Evolutionary conservation across 2,329 filamentous ascomycete genomes (phyloP).

Genomic region (Epichloe scottii): DNA sequence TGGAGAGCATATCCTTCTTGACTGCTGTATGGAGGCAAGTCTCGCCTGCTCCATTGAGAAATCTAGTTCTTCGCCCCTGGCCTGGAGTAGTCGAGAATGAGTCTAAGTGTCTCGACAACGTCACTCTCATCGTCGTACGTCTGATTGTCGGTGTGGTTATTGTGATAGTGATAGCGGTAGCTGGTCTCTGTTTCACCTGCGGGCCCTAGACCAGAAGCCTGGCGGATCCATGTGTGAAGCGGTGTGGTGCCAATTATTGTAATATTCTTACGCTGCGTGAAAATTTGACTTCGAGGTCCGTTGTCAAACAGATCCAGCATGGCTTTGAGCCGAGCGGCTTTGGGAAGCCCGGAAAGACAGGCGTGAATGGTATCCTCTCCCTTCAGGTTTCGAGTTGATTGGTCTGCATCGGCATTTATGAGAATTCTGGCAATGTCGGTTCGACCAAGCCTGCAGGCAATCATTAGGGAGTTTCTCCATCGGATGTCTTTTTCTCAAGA

Average conservation of each 20-base stretch:
- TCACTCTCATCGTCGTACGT: conserved; percentile 18
- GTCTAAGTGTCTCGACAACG: conserved; percentile 28
- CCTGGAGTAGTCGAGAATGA: conserved; percentile 43
- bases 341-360: conserved; percentile 25
- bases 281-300: conserved; percentile 42
- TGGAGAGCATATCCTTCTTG: conserved; percentile 20
- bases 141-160: conserved; percentile 1
- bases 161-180: conserved; percentile 5
- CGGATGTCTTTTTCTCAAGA: conserved; percentile 47
- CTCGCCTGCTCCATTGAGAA: conserved; percentile 53
- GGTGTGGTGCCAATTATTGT: conserved; percentile 45
- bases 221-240: conserved; percentile 45
- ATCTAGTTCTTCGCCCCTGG: conserved; percentile 41
- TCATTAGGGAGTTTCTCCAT: conserved; percentile 54
- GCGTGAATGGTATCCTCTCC: conserved; percentile 60
- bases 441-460: conserved; percentile 48
- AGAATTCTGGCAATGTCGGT: conserved; percentile 46
- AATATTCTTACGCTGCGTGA: conserved; percentile 43
- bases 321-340: conserved; percentile 23
- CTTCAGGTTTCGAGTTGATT: conserved; percentile 45
- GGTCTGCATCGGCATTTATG: conserved; percentile 56
- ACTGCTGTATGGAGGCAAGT: conserved; percentile 50
- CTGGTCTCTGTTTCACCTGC: conserved; percentile 4
- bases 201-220: conserved; percentile 11
- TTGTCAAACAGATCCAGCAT: conserved; percentile 47